Percentiles rank a stretch among this genome's conserved stretches.
Evolutionary conservation across 129 eudicot species (phyloP).

Genomic region (Chrysanthemum makinoi): DNA sequence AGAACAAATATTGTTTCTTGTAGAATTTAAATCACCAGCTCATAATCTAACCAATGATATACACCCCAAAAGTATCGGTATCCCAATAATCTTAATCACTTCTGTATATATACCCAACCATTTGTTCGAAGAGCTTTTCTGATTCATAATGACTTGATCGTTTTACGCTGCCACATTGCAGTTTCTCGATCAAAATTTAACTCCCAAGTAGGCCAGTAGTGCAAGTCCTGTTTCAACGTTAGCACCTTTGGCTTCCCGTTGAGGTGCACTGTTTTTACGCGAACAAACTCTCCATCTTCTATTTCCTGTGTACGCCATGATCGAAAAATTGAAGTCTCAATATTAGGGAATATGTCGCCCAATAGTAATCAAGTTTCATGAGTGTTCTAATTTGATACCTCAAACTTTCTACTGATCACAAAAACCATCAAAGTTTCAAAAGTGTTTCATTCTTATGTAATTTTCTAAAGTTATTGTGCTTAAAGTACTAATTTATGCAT

Average conservation of each 20-base stretch:
- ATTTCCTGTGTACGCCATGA: conserved; percentile 43
- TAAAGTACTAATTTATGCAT: too few relatives aligned
- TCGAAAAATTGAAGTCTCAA: too few relatives aligned
- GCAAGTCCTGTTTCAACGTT: conserved; percentile 89
- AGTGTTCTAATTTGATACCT: too few relatives aligned
- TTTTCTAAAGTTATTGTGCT: too few relatives aligned
- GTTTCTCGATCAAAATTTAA: conserved; percentile 72
- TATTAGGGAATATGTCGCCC: too few relatives aligned
- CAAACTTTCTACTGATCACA: too few relatives aligned
- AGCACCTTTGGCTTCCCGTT: conserved; percentile 90
- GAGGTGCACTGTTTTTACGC: conserved; percentile 71
- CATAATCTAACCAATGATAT: conserved; percentile 21
- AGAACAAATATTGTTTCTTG: conserved; percentile 6
- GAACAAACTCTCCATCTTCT: conserved; percentile 72
- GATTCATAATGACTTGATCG: conserved; percentile 52
- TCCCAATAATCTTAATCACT: conserved; percentile 11
- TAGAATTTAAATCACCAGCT: conserved; percentile 17
- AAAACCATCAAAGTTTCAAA: too few relatives aligned
- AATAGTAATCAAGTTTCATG: too few relatives aligned
- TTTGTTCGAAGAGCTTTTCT: background rate
- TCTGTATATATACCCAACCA: background rate
- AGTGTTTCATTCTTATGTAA: too few relatives aligned
- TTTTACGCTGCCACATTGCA: conserved; percentile 67
- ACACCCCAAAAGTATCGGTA: conserved; percentile 12
- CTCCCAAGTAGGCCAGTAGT: conserved; percentile 98